Evolutionary conservation across 75 land plant species (phyloP), one percentile per base, ranked within the genome.

Genomic region (Cryptomeria japonica): DNA sequence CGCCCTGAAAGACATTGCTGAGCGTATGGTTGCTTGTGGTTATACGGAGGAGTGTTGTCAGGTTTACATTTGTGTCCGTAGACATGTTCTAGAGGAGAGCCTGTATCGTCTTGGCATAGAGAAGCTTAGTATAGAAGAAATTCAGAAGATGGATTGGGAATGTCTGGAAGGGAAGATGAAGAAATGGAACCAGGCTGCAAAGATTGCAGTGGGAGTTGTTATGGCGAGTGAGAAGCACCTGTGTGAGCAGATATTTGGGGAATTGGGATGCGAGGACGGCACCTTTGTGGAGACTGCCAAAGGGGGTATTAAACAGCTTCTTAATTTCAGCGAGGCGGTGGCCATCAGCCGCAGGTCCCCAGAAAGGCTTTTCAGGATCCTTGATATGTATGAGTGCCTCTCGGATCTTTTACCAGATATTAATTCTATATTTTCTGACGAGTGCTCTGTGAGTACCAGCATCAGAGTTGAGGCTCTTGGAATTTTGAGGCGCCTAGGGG

Each of bases 311-410:
- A 87, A 89, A 36, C 97, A 94, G 86, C 88, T 97, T 39, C 91
- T 97, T 78, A 90, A 92, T 47, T 97, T 97, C 86, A 93, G 93
- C 11, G 97, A 97, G 77, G 97, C 98, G 3, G 90, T 97, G n/a
- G 93, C 95, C 70, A 94, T 96, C 46, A 90, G 94, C 56, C 85
- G 91, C 41, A 83, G 97, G 42, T 89, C 94, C 32, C 93, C 97
- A 14, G 98, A 97, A 90, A 97, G 91, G 94, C 92, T 97, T 51
- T 95, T 97, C 90, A 96, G 92, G 90, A 92, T 94, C n/a, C 90
- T 97, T 51, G 98, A 97, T 84, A 90, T 97, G 86, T 94, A 97
- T 86, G 98, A 97, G 87, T 89, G 91, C 34, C 80, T 97, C 72
- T 84, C 86, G 19, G 98, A 93, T 36, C 89, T 94, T 83, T 80